A percentile compares a stretch with the other conserved stretches of the same genome.
phyloP scores from a whole-genome alignment of 176 grass and related monocot species.

The Aechmea fasciata region DNA sequence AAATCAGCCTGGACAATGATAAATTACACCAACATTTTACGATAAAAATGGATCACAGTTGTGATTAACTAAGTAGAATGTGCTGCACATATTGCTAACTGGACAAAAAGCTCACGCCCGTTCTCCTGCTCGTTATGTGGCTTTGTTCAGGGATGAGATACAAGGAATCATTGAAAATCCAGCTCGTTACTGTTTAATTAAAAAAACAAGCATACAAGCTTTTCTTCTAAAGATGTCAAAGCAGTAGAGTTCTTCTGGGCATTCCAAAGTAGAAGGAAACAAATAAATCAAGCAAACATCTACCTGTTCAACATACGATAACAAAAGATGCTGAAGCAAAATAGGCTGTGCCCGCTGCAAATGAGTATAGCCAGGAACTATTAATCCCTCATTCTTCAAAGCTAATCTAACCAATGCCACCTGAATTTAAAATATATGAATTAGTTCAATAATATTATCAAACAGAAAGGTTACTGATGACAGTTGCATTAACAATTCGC shows the following conservation, averaged over 20 bases:
- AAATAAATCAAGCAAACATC: constrained; percentile 14
- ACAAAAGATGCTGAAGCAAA: constrained; percentile 76
- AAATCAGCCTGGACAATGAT: neutral
- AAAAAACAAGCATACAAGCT: neutral
- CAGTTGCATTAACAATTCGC: too few relatives aligned
- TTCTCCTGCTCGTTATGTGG: too few relatives aligned
- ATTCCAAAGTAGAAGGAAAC: constrained; percentile 5
- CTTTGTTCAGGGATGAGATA: too few relatives aligned
- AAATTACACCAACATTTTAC: neutral
- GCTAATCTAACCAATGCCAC: constrained; percentile 71
- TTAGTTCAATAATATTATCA: neutral
- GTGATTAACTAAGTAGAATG: neutral
- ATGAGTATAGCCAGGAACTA: constrained; percentile 98
- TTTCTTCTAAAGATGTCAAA: neutral
- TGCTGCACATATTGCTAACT: neutral
- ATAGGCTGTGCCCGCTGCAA: constrained; percentile 93
- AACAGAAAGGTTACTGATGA: neutral
- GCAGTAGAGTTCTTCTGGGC: neutral
- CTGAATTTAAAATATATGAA: constrained; percentile 35
- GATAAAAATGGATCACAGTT: neutral
- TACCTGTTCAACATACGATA: constrained; percentile 98
- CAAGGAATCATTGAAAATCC: too few relatives aligned
- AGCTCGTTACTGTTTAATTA: too few relatives aligned
- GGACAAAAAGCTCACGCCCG: neutral
- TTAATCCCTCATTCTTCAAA: constrained; percentile 70